Conservation (phyloP, 2,329 filamentous ascomycete species). For the Leptographium wingfieldii region DNA sequence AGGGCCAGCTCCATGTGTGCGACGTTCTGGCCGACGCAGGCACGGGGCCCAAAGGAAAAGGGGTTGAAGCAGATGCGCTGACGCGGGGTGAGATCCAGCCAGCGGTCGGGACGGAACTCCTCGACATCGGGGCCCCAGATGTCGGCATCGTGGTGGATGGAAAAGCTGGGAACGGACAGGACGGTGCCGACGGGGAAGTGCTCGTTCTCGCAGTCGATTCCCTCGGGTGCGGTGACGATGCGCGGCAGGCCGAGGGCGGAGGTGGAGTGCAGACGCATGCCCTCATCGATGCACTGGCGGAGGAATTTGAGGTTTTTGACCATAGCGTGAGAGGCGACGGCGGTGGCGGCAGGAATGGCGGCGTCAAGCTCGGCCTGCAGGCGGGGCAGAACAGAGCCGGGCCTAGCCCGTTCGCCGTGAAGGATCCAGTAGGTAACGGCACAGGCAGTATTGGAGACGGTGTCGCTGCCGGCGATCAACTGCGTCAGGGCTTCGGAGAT, state of each 20-base stretch:
- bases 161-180: slow-evolving; percentile 8
- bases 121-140: slow-evolving; percentile 18
- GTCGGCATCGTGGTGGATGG: slow-evolving; percentile 8
- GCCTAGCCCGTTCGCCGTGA: slow-evolving; percentile 6
- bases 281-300: slow-evolving; percentile 10
- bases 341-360: neutral
- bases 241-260: slow-evolving; percentile 10
- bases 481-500: slow-evolving; percentile 10
- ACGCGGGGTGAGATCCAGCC: slow-evolving; percentile 10
- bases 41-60: slow-evolving; percentile 9
- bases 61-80: slow-evolving; percentile 10
- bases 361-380: slow-evolving; percentile 9
- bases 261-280: slow-evolving; percentile 9
- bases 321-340: slow-evolving; percentile 2
- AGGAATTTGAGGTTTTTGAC: slow-evolving; percentile 7
- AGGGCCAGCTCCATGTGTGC: slow-evolving; percentile 11
- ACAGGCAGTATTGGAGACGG: slow-evolving; percentile 10
- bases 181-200: slow-evolving; percentile 9
- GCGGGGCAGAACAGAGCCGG: slow-evolving; percentile 5
- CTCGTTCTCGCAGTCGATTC: slow-evolving; percentile 1
- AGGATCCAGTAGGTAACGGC: slow-evolving; percentile 11
- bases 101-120: slow-evolving; percentile 15
- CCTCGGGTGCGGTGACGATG: slow-evolving; percentile 8
- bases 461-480: slow-evolving; percentile 10
- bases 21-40: slow-evolving; percentile 11